phyloP scores from a whole-genome alignment of 2,329 filamentous ascomycete species.

The Juglanconis oblonga region DNA sequence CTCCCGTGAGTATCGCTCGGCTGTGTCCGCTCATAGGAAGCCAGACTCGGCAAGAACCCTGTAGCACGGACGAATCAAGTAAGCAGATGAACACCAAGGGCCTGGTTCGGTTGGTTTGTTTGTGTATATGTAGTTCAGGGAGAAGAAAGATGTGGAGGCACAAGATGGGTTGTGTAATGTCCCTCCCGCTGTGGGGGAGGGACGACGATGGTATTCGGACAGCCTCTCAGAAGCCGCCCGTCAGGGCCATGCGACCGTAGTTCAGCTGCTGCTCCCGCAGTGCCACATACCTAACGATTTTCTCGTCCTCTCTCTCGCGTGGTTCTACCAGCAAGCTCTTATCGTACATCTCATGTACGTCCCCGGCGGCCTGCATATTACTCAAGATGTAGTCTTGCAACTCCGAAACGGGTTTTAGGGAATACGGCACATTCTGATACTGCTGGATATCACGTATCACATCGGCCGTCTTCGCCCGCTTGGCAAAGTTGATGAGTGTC shows the following conservation, averaged over 20 bases:
- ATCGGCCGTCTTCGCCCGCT: constrained; percentile 95
- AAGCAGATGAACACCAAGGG: constrained; percentile 16
- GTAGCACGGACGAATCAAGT: constrained; percentile 23
- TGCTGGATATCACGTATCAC: constrained; percentile 98
- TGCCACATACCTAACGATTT: constrained; percentile 87
- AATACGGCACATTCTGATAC: constrained; percentile 97
- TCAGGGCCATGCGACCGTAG: constrained; percentile 13
- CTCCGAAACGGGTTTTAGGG: constrained; percentile 82
- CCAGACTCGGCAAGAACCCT: constrained; percentile 61
- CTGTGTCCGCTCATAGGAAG: constrained; percentile 45
- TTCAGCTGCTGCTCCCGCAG: constrained; percentile 26
- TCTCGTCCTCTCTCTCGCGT: constrained; percentile 95
- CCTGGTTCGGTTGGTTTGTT: background rate
- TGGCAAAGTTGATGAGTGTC: constrained; percentile 96
- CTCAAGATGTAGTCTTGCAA: constrained; percentile 94
- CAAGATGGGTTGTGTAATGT: constrained; percentile 12
- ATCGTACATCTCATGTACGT: constrained; percentile 99
- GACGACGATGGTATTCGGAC: constrained; percentile 7
- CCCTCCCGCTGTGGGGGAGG: background rate
- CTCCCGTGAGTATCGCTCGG: constrained; percentile 2
- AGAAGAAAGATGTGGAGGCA: background rate
- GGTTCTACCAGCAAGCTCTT: constrained; percentile 92
- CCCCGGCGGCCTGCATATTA: constrained; percentile 92
- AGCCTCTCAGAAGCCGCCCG: constrained; percentile 14
- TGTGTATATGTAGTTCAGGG: constrained; percentile 1